Evolutionary conservation across 2,329 filamentous ascomycete genomes (phyloP), one percentile per base, ranked within the genome.

Genomic region (Sarocladium oryzae): DNA sequence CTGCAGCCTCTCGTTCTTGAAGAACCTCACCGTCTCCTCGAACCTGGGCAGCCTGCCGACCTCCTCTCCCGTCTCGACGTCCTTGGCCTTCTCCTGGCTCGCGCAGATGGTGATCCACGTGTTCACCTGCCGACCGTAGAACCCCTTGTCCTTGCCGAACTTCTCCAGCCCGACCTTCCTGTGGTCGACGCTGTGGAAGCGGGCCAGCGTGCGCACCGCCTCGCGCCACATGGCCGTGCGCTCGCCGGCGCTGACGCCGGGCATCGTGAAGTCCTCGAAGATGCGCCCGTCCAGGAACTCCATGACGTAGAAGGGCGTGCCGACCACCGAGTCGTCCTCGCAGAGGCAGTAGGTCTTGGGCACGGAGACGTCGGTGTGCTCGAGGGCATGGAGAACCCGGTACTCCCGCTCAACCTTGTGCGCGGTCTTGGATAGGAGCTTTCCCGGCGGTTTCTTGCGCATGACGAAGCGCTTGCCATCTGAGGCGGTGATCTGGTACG

Each of bases 351-450:
- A 86, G 10, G 89, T 82, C 66, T 80, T 85, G 4, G 93, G 93
- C 0, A 96, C 89, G 0, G 91, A 88, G 8, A 97, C 90, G 64
- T 88, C 83, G 18, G 89, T 95, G 51, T 73, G 56, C 51, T 83
- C 81, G 28, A 97, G 78, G 2, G 92, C 91, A 65, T 88, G 82
- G 63, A 97, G 87, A 63, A 97, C 87, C 62, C 86, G 84, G 72
- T 93, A 93, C 70, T 99, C 93, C 61, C 93, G 87, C 72, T 99
- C 93, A 62, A 99, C 92, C 67, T 92, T 88, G 74, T 99, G 93
- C 9, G 93, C 93, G 2, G 92, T 92, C 72, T 90, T 89, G 60
- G 89, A 96, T 48, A 97, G 78, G 35, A 99, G 84, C 71, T 86
- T 84, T 56, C 93, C 93, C n/a, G 93, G 92, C 1, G 93, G 93